These are phyloP conservation scores for Reutealis trisperma DNA, from an alignment of 345 rosid genomes.

Conservation along the genomic window DNA sequence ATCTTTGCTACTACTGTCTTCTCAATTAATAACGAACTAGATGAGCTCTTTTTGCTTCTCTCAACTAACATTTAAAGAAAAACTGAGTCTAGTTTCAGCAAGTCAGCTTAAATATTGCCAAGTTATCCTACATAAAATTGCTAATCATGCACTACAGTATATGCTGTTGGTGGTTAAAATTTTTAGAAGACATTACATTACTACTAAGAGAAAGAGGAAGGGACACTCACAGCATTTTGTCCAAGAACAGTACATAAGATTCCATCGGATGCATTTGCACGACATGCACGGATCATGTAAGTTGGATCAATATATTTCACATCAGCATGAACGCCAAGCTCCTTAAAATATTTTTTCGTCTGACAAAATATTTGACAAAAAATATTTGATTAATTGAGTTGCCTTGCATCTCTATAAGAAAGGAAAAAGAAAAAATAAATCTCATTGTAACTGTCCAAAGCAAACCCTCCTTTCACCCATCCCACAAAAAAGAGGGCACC, in stretches of 20 bases:
- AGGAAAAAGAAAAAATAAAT: not conserved
- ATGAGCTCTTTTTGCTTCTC: not conserved
- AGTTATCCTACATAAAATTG: not conserved
- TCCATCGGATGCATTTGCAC: conserved; percentile 97
- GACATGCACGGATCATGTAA: conserved; percentile 92
- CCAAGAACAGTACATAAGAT: conserved; percentile 95
- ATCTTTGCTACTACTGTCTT: not conserved
- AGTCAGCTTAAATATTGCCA: not conserved
- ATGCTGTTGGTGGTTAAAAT: not conserved
- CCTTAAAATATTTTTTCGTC: conserved; percentile 80
- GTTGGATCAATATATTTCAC: conserved; percentile 97
- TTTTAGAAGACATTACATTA: not conserved
- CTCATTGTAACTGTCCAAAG: not conserved
- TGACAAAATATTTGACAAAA: conserved; percentile 24
- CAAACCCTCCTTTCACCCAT: not conserved
- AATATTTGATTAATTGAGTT: not conserved
- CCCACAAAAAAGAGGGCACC: no score
- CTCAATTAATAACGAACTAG: not conserved
- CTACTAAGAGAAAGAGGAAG: conserved; percentile 4
- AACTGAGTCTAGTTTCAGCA: not conserved
- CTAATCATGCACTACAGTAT: not conserved
- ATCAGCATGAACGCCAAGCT: conserved; percentile 64
- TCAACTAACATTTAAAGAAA: not conserved
- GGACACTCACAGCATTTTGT: conserved; percentile 85
- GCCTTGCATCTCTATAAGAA: not conserved